Base-by-base conservation (phyloP, 2,329 filamentous ascomycete genomes). In the Fonsecaea erecta region DNA sequence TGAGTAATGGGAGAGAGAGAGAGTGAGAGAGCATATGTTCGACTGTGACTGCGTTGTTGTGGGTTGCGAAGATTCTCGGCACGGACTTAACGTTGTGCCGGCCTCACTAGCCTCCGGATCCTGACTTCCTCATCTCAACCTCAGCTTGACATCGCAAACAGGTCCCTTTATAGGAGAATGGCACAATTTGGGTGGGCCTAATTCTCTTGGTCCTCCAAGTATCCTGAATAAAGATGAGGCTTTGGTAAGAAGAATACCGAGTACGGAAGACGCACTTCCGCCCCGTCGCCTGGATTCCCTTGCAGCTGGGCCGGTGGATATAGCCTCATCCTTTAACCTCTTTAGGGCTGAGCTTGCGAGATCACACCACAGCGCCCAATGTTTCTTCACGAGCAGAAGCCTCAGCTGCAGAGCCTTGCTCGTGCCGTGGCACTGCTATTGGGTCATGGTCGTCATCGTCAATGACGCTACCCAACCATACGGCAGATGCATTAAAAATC, bases 291-390 rank as follows among this genome's bases (percentile, higher is more conserved):
- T 24, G 21, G 43, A 9, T 48, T 48, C 18, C n/a, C 7, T 6
- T 2, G 21, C 14, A 4, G 18, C 43, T 48, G 18, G 43, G 1
- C 43, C 12, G 43, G 43, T 48, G 43, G 32, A 8, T 48, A 43
- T n/a, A 58, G 55, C 55, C 55, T 58, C 48, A 28, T 43, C 35
- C 14, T 9, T 16, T 60, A 52, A 52, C 56, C 57, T 12, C 28
- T 51, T 60, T 60, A 2, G 24, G 57, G 57, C 16, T 51, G 6
- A 18, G 37, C 43, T 60, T 60, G 57, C 57, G 57, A 60, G 43
- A 52, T 60, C 43, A 60, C 46, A 35, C 57, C 30, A 37, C 26
- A n/a, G 30, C 51, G 6, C 12, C 21, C 54, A 40, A 30, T 43
- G 28, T 32, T n/a, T 24, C 30, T 35, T 52, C 7, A 30, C 21